Evolutionary conservation across 2,329 filamentous ascomycete genomes (phyloP).

Genomic region (Epichloe hybrida): DNA sequence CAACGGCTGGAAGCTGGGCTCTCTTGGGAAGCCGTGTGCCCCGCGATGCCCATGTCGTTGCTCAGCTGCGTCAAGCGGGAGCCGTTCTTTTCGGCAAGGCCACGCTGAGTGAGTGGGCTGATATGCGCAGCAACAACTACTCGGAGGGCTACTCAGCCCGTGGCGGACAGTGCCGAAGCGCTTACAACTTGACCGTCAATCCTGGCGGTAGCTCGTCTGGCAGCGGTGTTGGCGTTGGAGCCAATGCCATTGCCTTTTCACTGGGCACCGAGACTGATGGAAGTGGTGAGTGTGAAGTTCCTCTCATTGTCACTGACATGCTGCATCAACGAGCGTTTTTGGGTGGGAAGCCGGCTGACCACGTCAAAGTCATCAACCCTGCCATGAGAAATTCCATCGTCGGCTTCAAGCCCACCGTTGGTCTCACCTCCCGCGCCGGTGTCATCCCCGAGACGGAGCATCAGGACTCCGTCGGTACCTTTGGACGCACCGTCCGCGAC

Average conservation of each 20-base stretch:
- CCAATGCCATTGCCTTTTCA: conserved; percentile 49
- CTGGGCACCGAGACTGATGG: conserved; percentile 66
- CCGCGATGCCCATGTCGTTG: conserved; percentile 52
- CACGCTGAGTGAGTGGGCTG: conserved; percentile 60
- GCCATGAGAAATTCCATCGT: conserved; percentile 56
- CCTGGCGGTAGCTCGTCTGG: conserved; percentile 59
- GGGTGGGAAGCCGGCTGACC: not conserved
- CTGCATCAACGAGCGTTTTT: not conserved
- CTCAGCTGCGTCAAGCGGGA: conserved; percentile 47
- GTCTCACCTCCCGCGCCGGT: conserved; percentile 50
- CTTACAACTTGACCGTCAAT: conserved; percentile 56
- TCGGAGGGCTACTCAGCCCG: conserved; percentile 53
- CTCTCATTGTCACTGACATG: not conserved
- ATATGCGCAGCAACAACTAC: conserved; percentile 54
- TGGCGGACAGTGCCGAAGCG: conserved; percentile 49
- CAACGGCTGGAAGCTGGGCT: conserved; percentile 57
- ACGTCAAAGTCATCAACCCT: conserved; percentile 48
- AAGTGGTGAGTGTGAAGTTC: conserved; percentile 29
- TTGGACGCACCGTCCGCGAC: conserved; percentile 57
- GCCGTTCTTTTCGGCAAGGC: conserved; percentile 60
- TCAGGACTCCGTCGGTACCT: conserved; percentile 55
- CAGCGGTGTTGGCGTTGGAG: conserved; percentile 48
- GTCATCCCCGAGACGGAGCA: conserved; percentile 54
- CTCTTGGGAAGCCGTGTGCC: conserved; percentile 53
- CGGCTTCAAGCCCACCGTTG: conserved; percentile 65